Percentiles rank a stretch among this genome's conserved stretches.
phyloP scores from a whole-genome alignment of 306 rosid species.

The cucumber (Cucumis sativus) region Cucumber_9930_V3 NC_026658.2:24582001-24582500 shows the following conservation, averaged over 20 bases:
- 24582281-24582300: not conserved
- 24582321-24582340: not conserved
- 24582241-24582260: not conserved
- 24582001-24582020: not conserved
- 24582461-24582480: not conserved
- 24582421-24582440: not conserved
- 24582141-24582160: slow-evolving; percentile 54
- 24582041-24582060: slow-evolving; percentile 18
- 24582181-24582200: slow-evolving; percentile 88
- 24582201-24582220: not conserved
- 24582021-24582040: not conserved
- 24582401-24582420: not conserved
- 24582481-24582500: not conserved
- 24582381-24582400: not conserved
- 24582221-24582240: not conserved
- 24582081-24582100: slow-evolving; percentile 28
- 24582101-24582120: slow-evolving; percentile 21
- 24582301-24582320: not conserved
- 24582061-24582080: slow-evolving; percentile 29
- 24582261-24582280: too few species aligned
- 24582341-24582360: not conserved
- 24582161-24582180: slow-evolving; percentile 49
- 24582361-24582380: not conserved
- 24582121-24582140: slow-evolving; percentile 24
- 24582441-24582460: not conserved